phyloP scores from a whole-genome alignment of 768 basidiomycete species.

The Auriscalpium orientale region DNA sequence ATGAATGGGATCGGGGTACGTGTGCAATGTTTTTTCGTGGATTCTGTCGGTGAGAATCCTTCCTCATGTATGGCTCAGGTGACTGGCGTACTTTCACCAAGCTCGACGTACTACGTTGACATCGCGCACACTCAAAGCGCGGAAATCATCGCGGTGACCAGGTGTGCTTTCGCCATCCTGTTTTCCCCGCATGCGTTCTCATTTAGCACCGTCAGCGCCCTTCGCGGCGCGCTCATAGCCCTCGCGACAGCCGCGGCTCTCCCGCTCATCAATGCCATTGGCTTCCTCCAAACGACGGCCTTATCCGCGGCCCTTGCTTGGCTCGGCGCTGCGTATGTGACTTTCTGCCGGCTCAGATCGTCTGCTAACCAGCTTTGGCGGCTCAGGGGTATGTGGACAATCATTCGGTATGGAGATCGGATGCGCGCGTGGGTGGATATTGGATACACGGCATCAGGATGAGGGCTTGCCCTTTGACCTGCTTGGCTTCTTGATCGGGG shows the following conservation, averaged over 20 bases:
- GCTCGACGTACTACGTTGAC: slow-evolving; percentile 35
- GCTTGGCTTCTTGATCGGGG: too few relatives aligned
- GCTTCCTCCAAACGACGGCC: too few relatives aligned
- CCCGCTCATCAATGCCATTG: too few relatives aligned
- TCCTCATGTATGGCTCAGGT: slow-evolving; percentile 30
- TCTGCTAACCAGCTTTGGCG: background rate
- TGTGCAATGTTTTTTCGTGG: background rate
- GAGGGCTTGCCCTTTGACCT: too few relatives aligned
- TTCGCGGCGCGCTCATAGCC: too few relatives aligned
- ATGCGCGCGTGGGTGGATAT: slow-evolving; percentile 53
- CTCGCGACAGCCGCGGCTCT: too few relatives aligned
- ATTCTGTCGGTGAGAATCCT: background rate
- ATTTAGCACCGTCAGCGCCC: too few relatives aligned
- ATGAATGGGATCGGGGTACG: slow-evolving; percentile 57
- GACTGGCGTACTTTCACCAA: slow-evolving; percentile 47
- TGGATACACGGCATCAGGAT: slow-evolving; percentile 38
- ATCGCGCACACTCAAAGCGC: too few relatives aligned
- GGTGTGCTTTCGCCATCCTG: too few relatives aligned
- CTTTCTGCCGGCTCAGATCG: background rate
- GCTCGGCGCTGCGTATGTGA: slow-evolving; percentile 44
- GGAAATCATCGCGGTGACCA: too few relatives aligned
- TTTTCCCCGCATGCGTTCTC: too few relatives aligned
- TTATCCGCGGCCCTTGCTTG: slow-evolving; percentile 31
- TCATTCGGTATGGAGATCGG: slow-evolving; percentile 47
- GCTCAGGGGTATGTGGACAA: slow-evolving; percentile 41